These are phyloP conservation scores for Eutypa lata DNA, from an alignment of 2,329 filamentous ascomycete species.

Conservation along the genomic window DNA sequence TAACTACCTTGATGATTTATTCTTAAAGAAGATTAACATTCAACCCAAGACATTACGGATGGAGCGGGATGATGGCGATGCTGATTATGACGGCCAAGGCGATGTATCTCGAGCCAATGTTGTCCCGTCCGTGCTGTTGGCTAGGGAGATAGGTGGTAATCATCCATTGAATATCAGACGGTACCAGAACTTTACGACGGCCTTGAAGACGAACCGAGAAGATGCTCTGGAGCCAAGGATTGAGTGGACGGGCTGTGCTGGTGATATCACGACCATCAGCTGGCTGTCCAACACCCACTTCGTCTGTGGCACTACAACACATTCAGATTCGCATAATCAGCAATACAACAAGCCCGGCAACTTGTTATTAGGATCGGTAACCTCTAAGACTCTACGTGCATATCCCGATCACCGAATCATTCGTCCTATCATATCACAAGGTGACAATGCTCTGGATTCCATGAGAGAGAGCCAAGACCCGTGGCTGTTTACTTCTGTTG, in stretches of 20 bases:
- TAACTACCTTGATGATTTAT: constrained; percentile 36
- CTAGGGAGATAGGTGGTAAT: constrained; percentile 47
- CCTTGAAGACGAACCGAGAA: constrained; percentile 44
- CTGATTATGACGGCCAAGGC: constrained; percentile 25
- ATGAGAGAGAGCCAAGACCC: constrained; percentile 59
- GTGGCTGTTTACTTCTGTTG: constrained; percentile 63
- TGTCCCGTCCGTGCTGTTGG: constrained; percentile 41
- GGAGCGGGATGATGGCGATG: constrained; percentile 27
- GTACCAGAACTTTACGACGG: constrained; percentile 43
- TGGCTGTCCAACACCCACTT: constrained; percentile 56
- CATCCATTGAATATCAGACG: constrained; percentile 38
- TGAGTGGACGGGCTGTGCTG: constrained; percentile 60
- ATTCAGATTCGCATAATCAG: constrained; percentile 61
- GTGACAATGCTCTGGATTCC: constrained; percentile 52
- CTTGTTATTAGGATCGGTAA: constrained; percentile 51
- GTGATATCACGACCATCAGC: constrained; percentile 56
- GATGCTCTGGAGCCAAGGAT: constrained; percentile 48
- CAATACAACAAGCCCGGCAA: constrained; percentile 67
- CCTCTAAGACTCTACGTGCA: constrained; percentile 41
- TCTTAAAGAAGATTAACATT: constrained; percentile 14
- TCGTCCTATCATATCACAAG: constrained; percentile 49
- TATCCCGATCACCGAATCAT: constrained; percentile 56
- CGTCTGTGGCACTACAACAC: constrained; percentile 60
- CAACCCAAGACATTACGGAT: constrained; percentile 27
- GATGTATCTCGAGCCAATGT: constrained; percentile 25